Evolutionary conservation across 2,329 filamentous ascomycete genomes (phyloP), one percentile per base, ranked within the genome.

Genomic region (Bipolaris bicolor): DNA sequence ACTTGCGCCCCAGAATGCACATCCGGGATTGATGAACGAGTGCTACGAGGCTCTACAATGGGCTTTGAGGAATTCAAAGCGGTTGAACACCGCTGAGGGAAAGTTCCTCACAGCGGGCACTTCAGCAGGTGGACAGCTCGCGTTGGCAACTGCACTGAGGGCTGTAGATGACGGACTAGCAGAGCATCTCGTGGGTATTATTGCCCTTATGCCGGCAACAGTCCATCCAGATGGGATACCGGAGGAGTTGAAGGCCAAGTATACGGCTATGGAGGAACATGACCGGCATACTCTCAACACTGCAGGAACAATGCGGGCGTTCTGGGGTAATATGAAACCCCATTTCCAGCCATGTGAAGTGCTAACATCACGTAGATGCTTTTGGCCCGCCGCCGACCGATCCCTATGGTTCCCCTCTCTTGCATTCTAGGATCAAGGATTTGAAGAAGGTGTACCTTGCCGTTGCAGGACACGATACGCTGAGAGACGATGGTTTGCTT

Each of bases 101-200:
- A 76, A 76, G 49, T 68, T 75, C 16, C 69, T 77, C 37, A 73
- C 71, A 1, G 67, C 73, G 10, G 78, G 78, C 18, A 67, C 67
- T 3, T 79, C 77, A 7, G 78, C 78, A 11, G 78, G 78, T 31
- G 77, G 68, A 15, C 72, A 74, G 20, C 62, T 79, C 18, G 75
- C 76, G 0, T 67, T 80, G 7, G 71, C 70, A 10, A 57, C 71
- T 13, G 77, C 76, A 18, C 66, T 80, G 54, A 73, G 66, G 52
- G 63, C 78, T 11, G 65, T 79, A 49, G 77, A 79, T 48, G 69
- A 74, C 18, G 74, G 71, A 2, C 48, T 69, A 5, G 70, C 67
- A 20, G 65, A 72, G 24, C 60, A 66, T 1, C 55, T 80, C n/a
- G 69, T 74, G n/a, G 78, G 78, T 22, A 69, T 79, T 3, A 61